Conservation (phyloP, 768 basidiomycete species). For the Chalciporus pseudorubinellus region DNA sequence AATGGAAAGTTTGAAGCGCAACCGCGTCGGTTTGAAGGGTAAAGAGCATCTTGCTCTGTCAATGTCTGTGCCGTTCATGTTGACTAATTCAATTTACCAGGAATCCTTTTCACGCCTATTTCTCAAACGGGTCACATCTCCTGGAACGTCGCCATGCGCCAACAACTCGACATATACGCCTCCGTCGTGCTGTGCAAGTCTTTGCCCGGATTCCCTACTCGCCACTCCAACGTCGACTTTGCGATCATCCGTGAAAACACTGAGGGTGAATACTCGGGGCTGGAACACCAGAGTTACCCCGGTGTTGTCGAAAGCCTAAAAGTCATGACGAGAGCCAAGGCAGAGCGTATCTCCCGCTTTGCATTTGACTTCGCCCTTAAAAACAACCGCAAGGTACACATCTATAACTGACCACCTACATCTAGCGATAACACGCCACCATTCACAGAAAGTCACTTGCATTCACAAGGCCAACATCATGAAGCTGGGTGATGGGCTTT, state of each 20-base stretch:
- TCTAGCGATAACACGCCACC: background rate
- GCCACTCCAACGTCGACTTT: constrained; percentile 96
- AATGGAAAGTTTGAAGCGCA: constrained; percentile 96
- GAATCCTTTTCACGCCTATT: constrained; percentile 97
- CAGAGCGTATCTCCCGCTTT: constrained; percentile 94
- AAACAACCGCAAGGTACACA: constrained; percentile 89
- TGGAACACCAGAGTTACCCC: constrained; percentile 97
- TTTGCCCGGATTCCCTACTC: constrained; percentile 91
- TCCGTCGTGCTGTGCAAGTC: constrained; percentile 99
- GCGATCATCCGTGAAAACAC: constrained; percentile 99
- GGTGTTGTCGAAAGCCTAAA: constrained; percentile 99
- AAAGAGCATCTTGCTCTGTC: constrained; percentile 2
- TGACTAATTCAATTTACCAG: constrained; percentile 40
- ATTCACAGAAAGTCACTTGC: constrained; percentile 90
- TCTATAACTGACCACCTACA: background rate
- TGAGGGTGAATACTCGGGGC: constrained; percentile 98
- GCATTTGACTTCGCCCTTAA: constrained; percentile 99
- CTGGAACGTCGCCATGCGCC: constrained; percentile 99
- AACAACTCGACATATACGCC: constrained; percentile 98
- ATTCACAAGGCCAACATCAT: constrained; percentile 99
- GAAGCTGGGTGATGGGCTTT: constrained; percentile 99
- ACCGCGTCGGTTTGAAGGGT: constrained; percentile 99
- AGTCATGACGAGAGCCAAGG: constrained; percentile 92
- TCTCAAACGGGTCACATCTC: constrained; percentile 96
- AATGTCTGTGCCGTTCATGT: background rate